A percentile compares a stretch with the other conserved stretches of the same genome.
These are phyloP conservation scores for Fusarium tricinctum DNA, from an alignment of 2,329 filamentous ascomycete genomes.

Conservation along the genomic window DNA sequence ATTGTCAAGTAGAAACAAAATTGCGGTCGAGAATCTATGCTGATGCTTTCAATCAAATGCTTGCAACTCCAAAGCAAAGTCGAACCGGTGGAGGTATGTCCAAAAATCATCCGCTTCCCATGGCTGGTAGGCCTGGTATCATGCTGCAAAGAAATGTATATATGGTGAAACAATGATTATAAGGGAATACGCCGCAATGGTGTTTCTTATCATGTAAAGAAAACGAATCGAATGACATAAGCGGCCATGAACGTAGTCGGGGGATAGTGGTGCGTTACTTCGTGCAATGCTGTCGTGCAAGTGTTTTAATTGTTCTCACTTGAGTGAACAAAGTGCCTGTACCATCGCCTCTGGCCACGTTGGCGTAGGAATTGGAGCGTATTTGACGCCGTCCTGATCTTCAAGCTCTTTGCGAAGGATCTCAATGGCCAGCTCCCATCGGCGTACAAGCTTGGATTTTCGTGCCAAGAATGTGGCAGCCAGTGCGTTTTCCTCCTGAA, in stretches of 20 bases:
- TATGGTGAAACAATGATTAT: conserved; percentile 16
- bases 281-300: neutral
- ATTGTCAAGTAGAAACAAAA: conserved; percentile 20
- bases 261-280: conserved; percentile 1
- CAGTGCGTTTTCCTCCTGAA: conserved; percentile 65
- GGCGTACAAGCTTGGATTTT: conserved; percentile 59
- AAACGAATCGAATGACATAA: conserved; percentile 1
- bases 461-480: conserved; percentile 61
- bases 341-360: conserved; percentile 50
- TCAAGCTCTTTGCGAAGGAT: conserved; percentile 69
- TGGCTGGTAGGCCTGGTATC: conserved; percentile 46
- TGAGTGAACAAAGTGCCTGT: neutral
- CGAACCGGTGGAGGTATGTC: conserved; percentile 25
- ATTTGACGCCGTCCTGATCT: conserved; percentile 58
- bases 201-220: conserved; percentile 6
- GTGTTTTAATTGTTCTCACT: conserved; percentile 9
- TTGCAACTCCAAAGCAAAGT: conserved; percentile 23
- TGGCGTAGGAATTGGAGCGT: conserved; percentile 55
- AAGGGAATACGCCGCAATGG: conserved; percentile 9
- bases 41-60: conserved; percentile 30
- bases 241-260: conserved; percentile 11
- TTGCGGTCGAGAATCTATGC: conserved; percentile 21
- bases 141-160: conserved; percentile 37
- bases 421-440: conserved; percentile 68
- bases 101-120: conserved; percentile 28